These are phyloP conservation scores for Tolypocladium album DNA, from an alignment of 2,329 filamentous ascomycete species.

Conservation along the genomic window DNA sequence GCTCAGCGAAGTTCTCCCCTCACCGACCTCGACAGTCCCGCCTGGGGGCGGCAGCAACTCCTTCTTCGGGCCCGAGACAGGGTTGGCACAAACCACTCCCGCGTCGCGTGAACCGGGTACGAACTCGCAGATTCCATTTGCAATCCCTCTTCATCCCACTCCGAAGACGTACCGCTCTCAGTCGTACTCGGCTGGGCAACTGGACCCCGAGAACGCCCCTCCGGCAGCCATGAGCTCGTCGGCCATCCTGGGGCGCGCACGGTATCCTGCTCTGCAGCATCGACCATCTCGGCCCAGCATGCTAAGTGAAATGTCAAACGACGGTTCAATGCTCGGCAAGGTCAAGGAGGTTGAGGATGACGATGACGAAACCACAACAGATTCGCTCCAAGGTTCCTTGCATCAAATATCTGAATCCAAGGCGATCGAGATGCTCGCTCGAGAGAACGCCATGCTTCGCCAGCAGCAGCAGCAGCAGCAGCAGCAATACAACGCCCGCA, in stretches of 20 bases:
- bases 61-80: slow-evolving; percentile 38
- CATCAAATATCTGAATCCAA: slow-evolving; percentile 48
- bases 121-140: slow-evolving; percentile 66
- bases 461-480: slow-evolving; percentile 20
- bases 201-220: slow-evolving; percentile 54
- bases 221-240: slow-evolving; percentile 32
- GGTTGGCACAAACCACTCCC: slow-evolving; percentile 37
- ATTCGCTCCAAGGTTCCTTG: slow-evolving; percentile 34
- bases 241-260: slow-evolving; percentile 39
- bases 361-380: slow-evolving; percentile 48
- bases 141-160: slow-evolving; percentile 79
- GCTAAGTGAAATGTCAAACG: slow-evolving; percentile 60
- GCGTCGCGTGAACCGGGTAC: slow-evolving; percentile 40
- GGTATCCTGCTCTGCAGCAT: slow-evolving; percentile 63
- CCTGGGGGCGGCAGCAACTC: slow-evolving; percentile 29
- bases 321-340: slow-evolving; percentile 51
- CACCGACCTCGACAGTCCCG: slow-evolving; percentile 54
- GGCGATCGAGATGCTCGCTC: slow-evolving; percentile 50
- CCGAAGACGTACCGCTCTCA: slow-evolving; percentile 91
- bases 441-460: slow-evolving; percentile 52
- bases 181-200: slow-evolving; percentile 90
- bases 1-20: slow-evolving; percentile 63
- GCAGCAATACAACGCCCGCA: slow-evolving; percentile 41
- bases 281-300: slow-evolving; percentile 71
- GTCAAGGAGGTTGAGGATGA: slow-evolving; percentile 62